phyloP scores from a whole-genome alignment of 768 basidiomycete genomes.

The Pleurotus citrinopileatus region DNA sequence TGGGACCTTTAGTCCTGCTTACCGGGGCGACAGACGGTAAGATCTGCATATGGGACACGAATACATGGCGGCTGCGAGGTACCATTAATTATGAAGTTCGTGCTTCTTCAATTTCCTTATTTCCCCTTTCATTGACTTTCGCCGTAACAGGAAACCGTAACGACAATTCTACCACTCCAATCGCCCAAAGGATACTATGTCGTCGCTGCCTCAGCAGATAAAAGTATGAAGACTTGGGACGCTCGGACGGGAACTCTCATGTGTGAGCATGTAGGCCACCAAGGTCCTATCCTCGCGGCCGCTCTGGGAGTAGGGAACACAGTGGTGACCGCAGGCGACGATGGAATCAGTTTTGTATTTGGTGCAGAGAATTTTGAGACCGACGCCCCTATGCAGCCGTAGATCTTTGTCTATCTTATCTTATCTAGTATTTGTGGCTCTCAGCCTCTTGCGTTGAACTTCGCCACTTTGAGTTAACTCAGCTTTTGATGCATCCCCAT shows the following conservation, averaged over 20 bases:
- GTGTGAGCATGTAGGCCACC: slow-evolving; percentile 81
- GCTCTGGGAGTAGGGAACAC: slow-evolving; percentile 71
- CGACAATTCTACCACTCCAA: slow-evolving; percentile 72
- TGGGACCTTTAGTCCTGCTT: slow-evolving; percentile 63
- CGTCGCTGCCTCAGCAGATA: slow-evolving; percentile 86
- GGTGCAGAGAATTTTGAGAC: slow-evolving; percentile 50
- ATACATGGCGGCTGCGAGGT: slow-evolving; percentile 78
- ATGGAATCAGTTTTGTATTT: slow-evolving; percentile 83
- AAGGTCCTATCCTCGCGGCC: slow-evolving; percentile 70
- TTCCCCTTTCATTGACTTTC: not conserved
- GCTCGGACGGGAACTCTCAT: slow-evolving; percentile 77
- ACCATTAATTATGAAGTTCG: slow-evolving; percentile 81
- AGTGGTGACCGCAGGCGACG: slow-evolving; percentile 88
- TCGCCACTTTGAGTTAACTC: not conserved
- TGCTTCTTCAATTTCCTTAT: slow-evolving; percentile 1
- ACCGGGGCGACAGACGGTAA: slow-evolving; percentile 94
- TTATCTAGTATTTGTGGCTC: not conserved
- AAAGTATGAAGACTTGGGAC: slow-evolving; percentile 89
- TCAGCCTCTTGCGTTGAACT: not conserved
- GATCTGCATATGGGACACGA: slow-evolving; percentile 91
- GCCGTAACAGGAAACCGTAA: slow-evolving; percentile 74
- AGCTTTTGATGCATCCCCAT: not conserved
- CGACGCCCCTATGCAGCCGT: not conserved
- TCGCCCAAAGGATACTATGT: slow-evolving; percentile 73
- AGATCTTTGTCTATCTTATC: not conserved